A percentile compares a stretch with the other conserved stretches of the same genome.
phyloP scores from a whole-genome alignment of 2,329 filamentous ascomycete species.

The Allantophomopsis cytisporea region DNA sequence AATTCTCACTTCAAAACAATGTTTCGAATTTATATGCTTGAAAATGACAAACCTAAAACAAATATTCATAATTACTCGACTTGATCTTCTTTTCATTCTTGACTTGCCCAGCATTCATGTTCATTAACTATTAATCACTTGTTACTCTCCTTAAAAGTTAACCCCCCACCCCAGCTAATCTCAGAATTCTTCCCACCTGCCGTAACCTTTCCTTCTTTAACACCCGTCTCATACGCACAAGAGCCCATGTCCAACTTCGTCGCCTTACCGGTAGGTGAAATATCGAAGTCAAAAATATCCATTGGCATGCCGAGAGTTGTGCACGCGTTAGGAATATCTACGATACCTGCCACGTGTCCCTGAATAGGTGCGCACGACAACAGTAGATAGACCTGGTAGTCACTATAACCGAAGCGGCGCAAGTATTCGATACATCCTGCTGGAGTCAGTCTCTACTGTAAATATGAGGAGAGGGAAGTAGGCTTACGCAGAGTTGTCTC shows the following conservation, averaged over 20 bases:
- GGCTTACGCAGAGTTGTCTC: slow-evolving; percentile 39
- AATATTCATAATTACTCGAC: too few relatives aligned
- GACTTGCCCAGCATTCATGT: too few relatives aligned
- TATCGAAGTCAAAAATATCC: slow-evolving; percentile 93
- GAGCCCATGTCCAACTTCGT: slow-evolving; percentile 53
- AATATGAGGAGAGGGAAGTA: background rate
- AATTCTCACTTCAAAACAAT: too few relatives aligned
- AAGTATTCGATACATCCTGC: slow-evolving; percentile 65
- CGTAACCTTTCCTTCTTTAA: slow-evolving; percentile 27
- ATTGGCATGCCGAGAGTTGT: slow-evolving; percentile 80
- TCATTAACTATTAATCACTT: too few relatives aligned
- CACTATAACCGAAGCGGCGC: slow-evolving; percentile 54
- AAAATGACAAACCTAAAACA: too few relatives aligned
- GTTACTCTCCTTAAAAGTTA: slow-evolving; percentile 27
- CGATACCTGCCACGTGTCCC: slow-evolving; percentile 78
- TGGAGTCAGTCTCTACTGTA: background rate
- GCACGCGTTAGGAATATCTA: slow-evolving; percentile 77
- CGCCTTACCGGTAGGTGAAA: slow-evolving; percentile 47
- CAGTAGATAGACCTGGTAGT: slow-evolving; percentile 75
- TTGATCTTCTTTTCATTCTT: too few relatives aligned
- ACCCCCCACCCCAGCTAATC: slow-evolving; percentile 33
- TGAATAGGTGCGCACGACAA: slow-evolving; percentile 78
- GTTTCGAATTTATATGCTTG: too few relatives aligned
- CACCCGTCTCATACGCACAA: slow-evolving; percentile 50
- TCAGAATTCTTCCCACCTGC: slow-evolving; percentile 31